Conservation (phyloP, 306 rosid genomes). For the Vachellia collinsii region DNA sequence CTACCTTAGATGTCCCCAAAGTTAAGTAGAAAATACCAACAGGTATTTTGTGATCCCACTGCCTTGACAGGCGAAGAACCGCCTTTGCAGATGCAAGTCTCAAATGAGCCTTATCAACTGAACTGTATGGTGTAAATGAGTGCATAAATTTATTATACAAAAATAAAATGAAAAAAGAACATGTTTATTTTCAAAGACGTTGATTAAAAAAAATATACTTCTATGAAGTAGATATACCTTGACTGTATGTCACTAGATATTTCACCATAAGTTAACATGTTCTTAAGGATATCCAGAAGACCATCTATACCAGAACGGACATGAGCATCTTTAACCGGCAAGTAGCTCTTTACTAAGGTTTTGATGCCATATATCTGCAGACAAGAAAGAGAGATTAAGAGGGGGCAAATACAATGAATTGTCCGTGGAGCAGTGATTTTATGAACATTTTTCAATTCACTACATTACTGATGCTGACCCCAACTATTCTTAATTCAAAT, state of each 20-base stretch:
- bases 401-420: constrained; percentile 10
- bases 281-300: constrained; percentile 74
- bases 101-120: constrained; percentile 90
- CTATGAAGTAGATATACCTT: constrained; percentile 54
- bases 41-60: constrained; percentile 93
- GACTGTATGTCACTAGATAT: constrained; percentile 79
- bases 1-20: constrained; percentile 80
- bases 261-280: constrained; percentile 86
- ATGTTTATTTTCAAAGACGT: neutral
- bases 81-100: constrained; percentile 97
- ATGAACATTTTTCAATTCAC: constrained; percentile 17
- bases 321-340: constrained; percentile 95
- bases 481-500: constrained; percentile 18
- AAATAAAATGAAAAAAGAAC: neutral
- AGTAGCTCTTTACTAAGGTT: constrained; percentile 93
- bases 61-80: constrained; percentile 79
- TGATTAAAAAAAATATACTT: neutral
- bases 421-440: constrained; percentile 26
- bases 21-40: constrained; percentile 78
- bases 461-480: constrained; percentile 11
- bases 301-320: constrained; percentile 78
- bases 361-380: constrained; percentile 87
- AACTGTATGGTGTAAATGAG: constrained; percentile 60
- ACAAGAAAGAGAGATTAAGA: constrained; percentile 4
- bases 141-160: neutral